Evolutionary conservation across 352 stramenopile genomes (phyloP), one percentile per base, ranked within the genome.

Genomic region (Peronospora destructor): DNA sequence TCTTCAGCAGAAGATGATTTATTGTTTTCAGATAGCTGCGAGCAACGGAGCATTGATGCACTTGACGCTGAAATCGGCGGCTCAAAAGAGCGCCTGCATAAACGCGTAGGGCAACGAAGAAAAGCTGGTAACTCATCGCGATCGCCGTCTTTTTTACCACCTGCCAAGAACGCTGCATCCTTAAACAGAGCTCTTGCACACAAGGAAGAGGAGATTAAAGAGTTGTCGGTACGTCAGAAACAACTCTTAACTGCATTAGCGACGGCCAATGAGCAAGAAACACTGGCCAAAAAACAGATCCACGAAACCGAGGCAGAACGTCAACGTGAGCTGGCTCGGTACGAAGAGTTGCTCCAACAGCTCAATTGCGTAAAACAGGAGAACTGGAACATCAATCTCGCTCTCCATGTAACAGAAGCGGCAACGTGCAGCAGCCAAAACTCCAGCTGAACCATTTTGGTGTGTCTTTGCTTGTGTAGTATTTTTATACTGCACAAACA

Each of bases 201-300:
- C 25, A 77, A 81, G 30, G 62, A 85, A 23, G 54, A 74, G 7
- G 56, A 81, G 16, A 49, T 85, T 17, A 50, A 45, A 5, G 57
- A 61, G 34, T 41, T 84, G 1, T 34, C 56, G 28, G 39, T 29
- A 17, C 61, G 35, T 34, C 63, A 59, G 45, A 69, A 54, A 30
- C 63, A 64, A 35, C 68, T 61, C 19, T 56, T 61, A 54, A 59
- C 62, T 17, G 81, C 76, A 3, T 59, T 90, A 6, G 77, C 78
- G 14, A 66, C 68, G 9, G 76, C 78, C 1, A 91, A 91, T 29
- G 76, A 88, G 37, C 76, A 90, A 36, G 78, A 91, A 56, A 88
- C 74, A 28, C 30, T 69, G n/a, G 76, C 74, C 1, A 91, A 88
- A 44, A 53, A 66, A 16, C 66, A 71, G 6, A 60, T 66, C 2